Conservation (phyloP, 139 green algal species). For the Parachlorella kessleri region DNA sequence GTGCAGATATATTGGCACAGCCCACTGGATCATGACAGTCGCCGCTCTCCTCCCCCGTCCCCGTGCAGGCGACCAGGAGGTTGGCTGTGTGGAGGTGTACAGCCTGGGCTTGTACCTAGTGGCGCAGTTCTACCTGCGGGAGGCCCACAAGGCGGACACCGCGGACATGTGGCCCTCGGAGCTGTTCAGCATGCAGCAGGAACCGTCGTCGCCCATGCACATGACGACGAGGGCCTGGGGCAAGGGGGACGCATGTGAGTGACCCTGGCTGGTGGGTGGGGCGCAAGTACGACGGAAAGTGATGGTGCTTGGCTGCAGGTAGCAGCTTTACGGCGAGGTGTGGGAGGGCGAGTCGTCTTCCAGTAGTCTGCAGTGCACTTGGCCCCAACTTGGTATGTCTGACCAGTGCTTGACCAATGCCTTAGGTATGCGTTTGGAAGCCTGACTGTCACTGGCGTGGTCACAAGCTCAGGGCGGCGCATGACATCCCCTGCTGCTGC, state of each 20-base stretch:
- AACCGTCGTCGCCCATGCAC: constrained; percentile 29
- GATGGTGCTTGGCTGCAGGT: too few relatives aligned
- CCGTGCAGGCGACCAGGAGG: constrained; percentile 8
- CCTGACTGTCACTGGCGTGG: too few relatives aligned
- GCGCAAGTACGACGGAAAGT: too few relatives aligned
- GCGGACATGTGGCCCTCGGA: constrained; percentile 75
- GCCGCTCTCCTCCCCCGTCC: not conserved
- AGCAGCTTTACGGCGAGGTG: too few relatives aligned
- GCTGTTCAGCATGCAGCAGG: constrained; percentile 11
- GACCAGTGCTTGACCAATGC: too few relatives aligned
- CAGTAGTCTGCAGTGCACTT: too few relatives aligned
- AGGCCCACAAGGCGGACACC: constrained; percentile 62
- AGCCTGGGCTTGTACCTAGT: constrained; percentile 75
- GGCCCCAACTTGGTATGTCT: too few relatives aligned
- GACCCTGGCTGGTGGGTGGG: constrained; percentile 15
- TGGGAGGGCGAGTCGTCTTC: too few relatives aligned
- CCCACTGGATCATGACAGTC: not conserved
- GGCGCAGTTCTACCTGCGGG: constrained; percentile 67
- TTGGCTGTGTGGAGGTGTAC: constrained; percentile 49
- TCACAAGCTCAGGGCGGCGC: too few relatives aligned
- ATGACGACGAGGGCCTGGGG: constrained; percentile 18
- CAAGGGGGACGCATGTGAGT: too few relatives aligned
- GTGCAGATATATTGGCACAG: not conserved
- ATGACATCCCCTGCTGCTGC: not conserved
- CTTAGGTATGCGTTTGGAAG: too few relatives aligned